Conservation (phyloP, 495 filamentous ascomycete genomes). For the Opeltia flavorubescens region DNA sequence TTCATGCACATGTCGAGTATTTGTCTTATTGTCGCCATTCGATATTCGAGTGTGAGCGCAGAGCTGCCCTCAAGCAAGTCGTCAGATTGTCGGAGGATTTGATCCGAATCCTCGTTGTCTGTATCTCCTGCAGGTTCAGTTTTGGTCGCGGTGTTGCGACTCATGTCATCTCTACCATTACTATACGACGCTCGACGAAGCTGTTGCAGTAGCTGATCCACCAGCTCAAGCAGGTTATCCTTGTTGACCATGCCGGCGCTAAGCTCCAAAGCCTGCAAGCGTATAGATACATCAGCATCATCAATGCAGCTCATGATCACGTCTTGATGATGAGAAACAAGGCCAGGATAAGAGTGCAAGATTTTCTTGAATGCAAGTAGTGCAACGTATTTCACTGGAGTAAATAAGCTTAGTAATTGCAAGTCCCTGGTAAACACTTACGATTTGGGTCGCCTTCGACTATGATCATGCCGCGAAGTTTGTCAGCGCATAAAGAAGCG, state of each 20-base stretch:
- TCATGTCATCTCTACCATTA: constrained; percentile 22
- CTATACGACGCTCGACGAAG: constrained; percentile 40
- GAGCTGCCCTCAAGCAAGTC: constrained; percentile 17
- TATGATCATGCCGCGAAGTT: constrained; percentile 85
- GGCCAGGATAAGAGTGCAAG: constrained; percentile 69
- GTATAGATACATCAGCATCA: constrained; percentile 90
- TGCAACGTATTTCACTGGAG: constrained; percentile 86
- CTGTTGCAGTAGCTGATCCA: constrained; percentile 75
- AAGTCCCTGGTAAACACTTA: constrained; percentile 26
- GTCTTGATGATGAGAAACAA: constrained; percentile 84
- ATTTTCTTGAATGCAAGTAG: constrained; percentile 89
- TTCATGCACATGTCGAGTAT: constrained; percentile 86
- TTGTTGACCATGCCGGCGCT: constrained; percentile 80
- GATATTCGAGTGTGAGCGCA: constrained; percentile 68
- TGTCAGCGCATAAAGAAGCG: constrained; percentile 81
- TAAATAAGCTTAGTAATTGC: not conserved
- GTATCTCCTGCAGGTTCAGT: constrained; percentile 35
- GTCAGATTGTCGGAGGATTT: constrained; percentile 23
- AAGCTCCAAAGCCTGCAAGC: constrained; percentile 80
- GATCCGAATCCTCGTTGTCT: constrained; percentile 42
- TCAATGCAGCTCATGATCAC: constrained; percentile 94
- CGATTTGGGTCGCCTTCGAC: constrained; percentile 85
- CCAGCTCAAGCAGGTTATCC: constrained; percentile 69
- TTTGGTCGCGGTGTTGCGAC: constrained; percentile 13
- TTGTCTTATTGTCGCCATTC: constrained; percentile 56